Base-by-base conservation (phyloP, 768 basidiomycete species). In the Boletus fagicola region DNA sequence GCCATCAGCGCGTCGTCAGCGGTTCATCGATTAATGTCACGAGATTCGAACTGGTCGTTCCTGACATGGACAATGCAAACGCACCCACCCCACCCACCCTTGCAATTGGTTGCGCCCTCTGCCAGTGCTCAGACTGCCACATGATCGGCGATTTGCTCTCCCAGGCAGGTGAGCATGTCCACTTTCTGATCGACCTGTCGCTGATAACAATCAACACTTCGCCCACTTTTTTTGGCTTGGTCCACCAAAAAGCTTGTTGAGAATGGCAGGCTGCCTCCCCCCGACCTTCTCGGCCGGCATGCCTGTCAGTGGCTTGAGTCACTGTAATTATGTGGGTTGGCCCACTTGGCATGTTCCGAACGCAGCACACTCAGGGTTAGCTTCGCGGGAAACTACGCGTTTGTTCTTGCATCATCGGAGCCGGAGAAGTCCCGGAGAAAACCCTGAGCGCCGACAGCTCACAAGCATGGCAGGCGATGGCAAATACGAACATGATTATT, bases 391-490 rank as follows among this genome's bases (percentile, higher is more conserved):
- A 54, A 24, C 35, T 13, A 18, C 46, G 43, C 36, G 5, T 36
- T 46, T 3, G 18, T 43, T 48, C 43, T 65, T 56, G 44, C 54
- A 28, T 54, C 52, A 63, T 61, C 66, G 63, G 60, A 58, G 35
- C 62, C 65, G 65, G 67, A 43, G 45, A 58, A 58, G 26, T 11
- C 50, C 43, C 62, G 62, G 62, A 67, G 67, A 67, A 67, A 57
- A 35, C 61, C 53, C 36, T 51, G 67, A 67, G 66, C 66, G 66
- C 66, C 66, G 66, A 67, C 65, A 67, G 39, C 66, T 67, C 66
- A 67, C 53, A 63, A 63, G 57, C 56, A 55, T 66, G 67, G 66
- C 61, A 69, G 58, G 57, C 54, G 61, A 64, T 65, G 66, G 63
- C 57, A 62, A 61, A 61, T 55, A 61, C 53, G 53, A 54, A 63